A percentile compares a stretch with the other conserved stretches of the same genome.
These are phyloP conservation scores for Cladochytrium replicatum DNA, from an alignment of 192 early-diverging fungal genomes.

Conservation along the genomic window DNA sequence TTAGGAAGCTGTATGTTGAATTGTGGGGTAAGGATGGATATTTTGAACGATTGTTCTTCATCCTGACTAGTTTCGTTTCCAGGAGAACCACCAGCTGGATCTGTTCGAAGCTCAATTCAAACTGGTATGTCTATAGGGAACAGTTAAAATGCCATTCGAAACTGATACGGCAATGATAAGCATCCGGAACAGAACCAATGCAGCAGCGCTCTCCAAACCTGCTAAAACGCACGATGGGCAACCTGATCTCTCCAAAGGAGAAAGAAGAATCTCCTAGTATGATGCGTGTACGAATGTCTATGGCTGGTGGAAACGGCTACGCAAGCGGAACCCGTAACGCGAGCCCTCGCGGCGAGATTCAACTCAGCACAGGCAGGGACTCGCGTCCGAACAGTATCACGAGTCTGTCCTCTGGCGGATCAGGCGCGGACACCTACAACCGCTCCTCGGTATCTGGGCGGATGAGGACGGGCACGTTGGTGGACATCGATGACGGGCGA, in stretches of 20 bases:
- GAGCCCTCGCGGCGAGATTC: no score
- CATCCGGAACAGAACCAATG: no score
- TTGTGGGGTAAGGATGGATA: background rate
- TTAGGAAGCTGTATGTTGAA: constrained; percentile 1
- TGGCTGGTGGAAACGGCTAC: no score
- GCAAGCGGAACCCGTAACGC: no score
- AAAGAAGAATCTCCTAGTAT: no score
- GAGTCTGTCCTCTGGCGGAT: background rate
- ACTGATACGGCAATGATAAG: no score
- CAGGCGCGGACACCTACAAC: background rate
- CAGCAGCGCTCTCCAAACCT: no score
- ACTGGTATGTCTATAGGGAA: background rate
- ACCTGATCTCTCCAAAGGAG: no score
- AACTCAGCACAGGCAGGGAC: background rate
- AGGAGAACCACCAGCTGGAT: background rate
- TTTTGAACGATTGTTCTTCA: background rate
- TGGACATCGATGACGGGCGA: background rate
- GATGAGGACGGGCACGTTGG: background rate
- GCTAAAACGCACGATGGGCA: no score
- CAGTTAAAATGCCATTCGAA: no score
- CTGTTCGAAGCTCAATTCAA: background rate
- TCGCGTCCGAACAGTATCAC: background rate
- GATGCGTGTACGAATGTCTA: no score
- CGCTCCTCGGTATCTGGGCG: background rate
- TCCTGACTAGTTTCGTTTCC: background rate